Base-by-base conservation (phyloP, 345 rosid genomes). In the Brassica incana region DNA sequence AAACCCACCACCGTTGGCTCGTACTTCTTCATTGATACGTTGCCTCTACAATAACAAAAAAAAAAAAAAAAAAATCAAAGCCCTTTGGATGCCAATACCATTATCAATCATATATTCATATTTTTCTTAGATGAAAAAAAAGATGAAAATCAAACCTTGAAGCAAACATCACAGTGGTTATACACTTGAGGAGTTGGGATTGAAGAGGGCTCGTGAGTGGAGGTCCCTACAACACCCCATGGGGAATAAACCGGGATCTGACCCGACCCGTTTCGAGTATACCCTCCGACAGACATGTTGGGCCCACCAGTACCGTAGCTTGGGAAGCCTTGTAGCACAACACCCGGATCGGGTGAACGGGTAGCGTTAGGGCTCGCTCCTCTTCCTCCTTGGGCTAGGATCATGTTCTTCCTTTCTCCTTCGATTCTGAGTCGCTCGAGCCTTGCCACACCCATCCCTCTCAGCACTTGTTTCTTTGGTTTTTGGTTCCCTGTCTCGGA, bases 381-480 rank as follows among this genome's bases (percentile, higher is more conserved):
- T 43, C 62, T 69, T 40, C 25, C 50, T 35, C 68, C 73, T 38
- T 3, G 27, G 33, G 68, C 45, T 38, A 33, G 16, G 77, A 43
- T 43, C 65, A 79, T 27, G 38, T 61, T 8, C 18, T 69, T 85
- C 72, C 78, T 86, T 73, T 79, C 81, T 16, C 88, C 89, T 73
- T 90, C 86, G 11, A 38, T 15, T 80, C 85, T 83, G 9, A 74
- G 43, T 1, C 76, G 81, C 85, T 94, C 97, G 5, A 94, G 95
- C 75, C 86, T 82, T 25, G 87, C 96, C 48, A 94, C 88, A 8
- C 98, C 98, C 91, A 89, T 88, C 1, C 98, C 98, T 78, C 98
- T 86, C 72, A 72, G 86, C 0, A 76, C 83, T 65, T n/a, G 74
- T 76, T 88, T 89, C 86, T 89, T 93, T 48, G 77, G 89, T 11